Base-by-base conservation (phyloP, 805 yeast genomes). In the Hemisphaericaspora nanyangensis region DNA sequence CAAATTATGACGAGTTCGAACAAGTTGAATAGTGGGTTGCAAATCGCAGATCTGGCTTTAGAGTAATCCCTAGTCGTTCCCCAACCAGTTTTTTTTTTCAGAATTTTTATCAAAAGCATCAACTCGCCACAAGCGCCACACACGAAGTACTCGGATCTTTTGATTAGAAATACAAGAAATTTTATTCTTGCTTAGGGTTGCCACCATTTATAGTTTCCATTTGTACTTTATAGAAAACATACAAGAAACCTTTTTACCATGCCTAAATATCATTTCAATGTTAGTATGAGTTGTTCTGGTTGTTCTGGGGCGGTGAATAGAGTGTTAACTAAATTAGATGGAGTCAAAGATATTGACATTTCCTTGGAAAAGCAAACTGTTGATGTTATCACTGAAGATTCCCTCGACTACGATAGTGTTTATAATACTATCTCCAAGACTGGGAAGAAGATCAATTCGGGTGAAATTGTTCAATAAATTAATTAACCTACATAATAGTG, bases 241-340 rank as follows among this genome's bases (percentile, higher is more conserved):
- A n/a, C n/a, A n/a, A n/a, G n/a, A n/a, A n/a, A 22, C 26, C 6
- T 20, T 20, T 7, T 8, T 8, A 22, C 11, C 26, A 22, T 22
- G 26, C 80, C 80, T 58, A 77, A 83, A 53, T 87, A 85, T 62
- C 84, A 82, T 50, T 89, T 77, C 60, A 76, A 88, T 45, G 96
- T 90, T 41, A 70, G 81, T 32, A 89, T 89, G 96, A 54, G 85
- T 39, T 90, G 96, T 56, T 75, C 84, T 11, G 87, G 96, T 13
- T 91, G 99, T 63, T 84, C 95, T 17, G 78, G 75, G 42, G 96
- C 98, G 6, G 85, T 91, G 35, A 77, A 80, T 61, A 78, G 85
- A 52, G 97, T 80, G 1, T 73, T 89, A 40, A 72, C 68, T 31
- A 79, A 73, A 48, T 69, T 85, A 32, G 80, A 79, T 32, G 96